Conservation (phyloP, 2,329 filamentous ascomycete species). For the Colletotrichum liaoningense region DNA sequence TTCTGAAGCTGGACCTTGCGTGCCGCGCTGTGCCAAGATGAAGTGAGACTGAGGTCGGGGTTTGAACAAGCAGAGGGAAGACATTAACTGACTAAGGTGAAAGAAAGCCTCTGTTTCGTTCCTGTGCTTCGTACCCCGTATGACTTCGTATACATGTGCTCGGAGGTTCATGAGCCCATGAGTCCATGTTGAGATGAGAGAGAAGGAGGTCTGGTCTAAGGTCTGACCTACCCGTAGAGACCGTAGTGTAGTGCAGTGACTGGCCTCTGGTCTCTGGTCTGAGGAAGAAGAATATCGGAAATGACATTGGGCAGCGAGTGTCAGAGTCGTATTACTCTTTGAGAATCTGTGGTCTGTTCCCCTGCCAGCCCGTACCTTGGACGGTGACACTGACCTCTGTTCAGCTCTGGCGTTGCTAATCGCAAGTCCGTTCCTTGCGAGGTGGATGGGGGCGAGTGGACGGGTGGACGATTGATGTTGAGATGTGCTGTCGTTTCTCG, state of each 20-base stretch:
- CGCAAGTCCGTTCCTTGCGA: not conserved
- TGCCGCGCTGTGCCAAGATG: not conserved
- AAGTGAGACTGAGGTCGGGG: constrained; percentile 5
- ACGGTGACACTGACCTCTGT: not conserved
- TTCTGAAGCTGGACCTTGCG: not conserved
- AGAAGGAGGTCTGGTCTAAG: not conserved
- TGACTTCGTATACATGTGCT: not conserved
- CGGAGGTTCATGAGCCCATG: not conserved
- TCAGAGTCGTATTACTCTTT: not conserved
- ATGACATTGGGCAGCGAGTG: not conserved
- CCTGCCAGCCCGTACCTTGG: not conserved
- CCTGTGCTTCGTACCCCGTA: not conserved
- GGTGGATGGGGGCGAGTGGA: not conserved
- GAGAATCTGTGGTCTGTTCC: not conserved
- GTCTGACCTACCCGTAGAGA: too few species aligned
- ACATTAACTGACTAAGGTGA: not conserved
- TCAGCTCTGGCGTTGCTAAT: not conserved
- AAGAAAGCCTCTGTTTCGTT: too few species aligned
- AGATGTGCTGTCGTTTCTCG: not conserved
- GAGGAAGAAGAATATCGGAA: not conserved
- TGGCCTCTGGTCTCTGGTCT: not conserved
- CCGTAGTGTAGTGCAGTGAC: too few species aligned
- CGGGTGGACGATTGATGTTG: not conserved
- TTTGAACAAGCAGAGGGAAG: not conserved
- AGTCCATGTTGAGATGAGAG: not conserved